Percentiles rank a stretch among this genome's conserved stretches.
These are phyloP conservation scores for Euphorbia pulcherrima DNA, from an alignment of 345 rosid genomes.

Conservation along the genomic window DNA sequence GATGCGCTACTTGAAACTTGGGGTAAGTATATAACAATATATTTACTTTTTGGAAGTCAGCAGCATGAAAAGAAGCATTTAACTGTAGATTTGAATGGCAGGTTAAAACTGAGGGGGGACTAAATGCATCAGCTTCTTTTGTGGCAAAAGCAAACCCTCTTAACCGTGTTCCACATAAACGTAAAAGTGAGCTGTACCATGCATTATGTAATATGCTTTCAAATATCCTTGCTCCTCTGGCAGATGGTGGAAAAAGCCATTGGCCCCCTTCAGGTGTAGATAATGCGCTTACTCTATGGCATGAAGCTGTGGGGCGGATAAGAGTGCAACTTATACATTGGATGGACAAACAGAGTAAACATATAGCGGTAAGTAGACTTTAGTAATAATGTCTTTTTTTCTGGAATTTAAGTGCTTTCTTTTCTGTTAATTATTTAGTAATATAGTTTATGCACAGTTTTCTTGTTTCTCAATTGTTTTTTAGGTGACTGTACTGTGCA, in stretches of 20 bases:
- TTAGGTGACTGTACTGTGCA: neutral
- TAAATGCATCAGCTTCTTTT: constrained; percentile 96
- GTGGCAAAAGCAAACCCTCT: constrained; percentile 98
- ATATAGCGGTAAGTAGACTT: constrained; percentile 67
- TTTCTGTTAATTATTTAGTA: constrained; percentile 6
- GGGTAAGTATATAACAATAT: constrained; percentile 65
- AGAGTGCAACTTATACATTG: constrained; percentile 77
- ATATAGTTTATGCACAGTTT: neutral
- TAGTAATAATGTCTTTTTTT: constrained; percentile 7
- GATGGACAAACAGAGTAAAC: constrained; percentile 99
- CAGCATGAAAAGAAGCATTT: constrained; percentile 20
- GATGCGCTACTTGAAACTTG: constrained; percentile 95
- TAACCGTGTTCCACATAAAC: constrained; percentile 76
- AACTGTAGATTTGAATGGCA: constrained; percentile 35
- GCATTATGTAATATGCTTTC: constrained; percentile 97
- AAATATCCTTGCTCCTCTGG: constrained; percentile 88
- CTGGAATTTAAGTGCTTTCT: constrained; percentile 5
- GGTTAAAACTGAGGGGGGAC: constrained; percentile 96
- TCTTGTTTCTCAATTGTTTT: neutral
- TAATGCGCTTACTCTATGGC: constrained; percentile 87
- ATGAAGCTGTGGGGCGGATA: constrained; percentile 93
- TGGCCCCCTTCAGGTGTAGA: constrained; percentile 98
- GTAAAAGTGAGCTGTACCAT: constrained; percentile 96
- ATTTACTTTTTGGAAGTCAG: constrained; percentile 15
- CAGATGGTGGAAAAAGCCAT: constrained; percentile 88